phyloP scores from a whole-genome alignment of 2,329 filamentous ascomycete species.

The Venturia pyrina region DNA sequence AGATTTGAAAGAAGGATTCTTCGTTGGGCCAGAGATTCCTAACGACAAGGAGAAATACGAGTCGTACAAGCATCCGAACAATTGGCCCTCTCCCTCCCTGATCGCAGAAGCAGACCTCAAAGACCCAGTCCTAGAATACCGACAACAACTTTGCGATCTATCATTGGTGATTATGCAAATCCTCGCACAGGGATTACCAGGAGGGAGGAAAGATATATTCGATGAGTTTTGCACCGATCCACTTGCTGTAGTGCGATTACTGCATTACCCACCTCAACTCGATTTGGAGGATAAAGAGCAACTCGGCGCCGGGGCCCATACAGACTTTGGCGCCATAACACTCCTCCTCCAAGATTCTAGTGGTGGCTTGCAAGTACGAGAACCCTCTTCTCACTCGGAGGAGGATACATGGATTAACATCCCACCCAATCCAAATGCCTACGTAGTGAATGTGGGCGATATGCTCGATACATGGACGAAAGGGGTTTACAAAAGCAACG shows the following conservation, averaged over 20 bases:
- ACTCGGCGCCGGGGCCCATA: constrained; percentile 37
- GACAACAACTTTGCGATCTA: background rate
- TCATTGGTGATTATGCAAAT: constrained; percentile 4
- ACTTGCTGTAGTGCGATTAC: constrained; percentile 11
- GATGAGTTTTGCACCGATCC: constrained; percentile 7
- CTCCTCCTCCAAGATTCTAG: constrained; percentile 43
- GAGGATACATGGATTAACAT: constrained; percentile 30
- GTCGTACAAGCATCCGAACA: constrained; percentile 4
- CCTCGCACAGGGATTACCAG: background rate
- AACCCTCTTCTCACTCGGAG: constrained; percentile 29
- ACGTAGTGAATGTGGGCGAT: constrained; percentile 31
- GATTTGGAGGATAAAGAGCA: constrained; percentile 7
- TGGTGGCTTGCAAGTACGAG: constrained; percentile 41
- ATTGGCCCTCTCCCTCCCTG: background rate
- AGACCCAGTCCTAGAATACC: constrained; percentile 5
- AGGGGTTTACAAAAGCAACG: constrained; percentile 41
- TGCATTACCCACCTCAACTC: constrained; percentile 17
- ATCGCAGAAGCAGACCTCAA: background rate
- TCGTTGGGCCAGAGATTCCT: constrained; percentile 6
- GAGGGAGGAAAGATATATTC: background rate
- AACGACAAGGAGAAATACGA: background rate
- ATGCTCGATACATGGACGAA: constrained; percentile 39
- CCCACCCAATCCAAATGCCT: constrained; percentile 22
- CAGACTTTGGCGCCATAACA: constrained; percentile 48
- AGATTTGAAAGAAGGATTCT: constrained; percentile 15